These are phyloP conservation scores for Thelonectria blattea DNA, from an alignment of 2,329 filamentous ascomycete species.

Conservation along the genomic window DNA sequence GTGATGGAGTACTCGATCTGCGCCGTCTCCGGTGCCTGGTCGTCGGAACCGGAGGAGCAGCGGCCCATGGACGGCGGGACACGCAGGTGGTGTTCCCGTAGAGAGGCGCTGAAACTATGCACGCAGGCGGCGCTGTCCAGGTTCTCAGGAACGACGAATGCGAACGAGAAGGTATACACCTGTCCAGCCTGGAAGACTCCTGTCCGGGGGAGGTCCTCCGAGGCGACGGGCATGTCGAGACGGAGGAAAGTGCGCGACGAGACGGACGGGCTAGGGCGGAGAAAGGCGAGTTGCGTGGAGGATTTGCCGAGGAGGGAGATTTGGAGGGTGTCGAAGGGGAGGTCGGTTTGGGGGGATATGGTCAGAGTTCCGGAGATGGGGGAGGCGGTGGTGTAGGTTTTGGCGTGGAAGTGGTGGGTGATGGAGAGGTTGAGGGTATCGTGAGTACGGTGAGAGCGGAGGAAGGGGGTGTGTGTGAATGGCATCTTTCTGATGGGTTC, in stretches of 20 bases:
- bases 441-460: constrained; percentile 11
- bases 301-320: constrained; percentile 21
- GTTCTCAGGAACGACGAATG: constrained; percentile 28
- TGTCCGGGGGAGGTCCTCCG: constrained; percentile 8
- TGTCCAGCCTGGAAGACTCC: constrained; percentile 18
- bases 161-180: constrained; percentile 22
- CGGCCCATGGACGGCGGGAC: constrained; percentile 28
- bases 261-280: constrained; percentile 20
- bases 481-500: background rate
- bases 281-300: constrained; percentile 19
- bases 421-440: constrained; percentile 24
- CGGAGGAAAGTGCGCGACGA: constrained; percentile 24
- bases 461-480: background rate
- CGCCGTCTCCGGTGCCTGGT: constrained; percentile 27
- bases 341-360: constrained; percentile 6
- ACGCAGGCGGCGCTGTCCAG: constrained; percentile 26
- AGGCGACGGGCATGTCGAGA: constrained; percentile 27
- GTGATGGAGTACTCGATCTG: constrained; percentile 23
- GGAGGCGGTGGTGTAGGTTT: constrained; percentile 30
- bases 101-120: constrained; percentile 9
- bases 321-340: constrained; percentile 26
- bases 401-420: constrained; percentile 29
- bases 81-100: constrained; percentile 27
- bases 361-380: constrained; percentile 21
- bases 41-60: constrained; percentile 27